Evolutionary conservation across 305 asterid genomes (phyloP).

Genomic region (Lippia alba): DNA sequence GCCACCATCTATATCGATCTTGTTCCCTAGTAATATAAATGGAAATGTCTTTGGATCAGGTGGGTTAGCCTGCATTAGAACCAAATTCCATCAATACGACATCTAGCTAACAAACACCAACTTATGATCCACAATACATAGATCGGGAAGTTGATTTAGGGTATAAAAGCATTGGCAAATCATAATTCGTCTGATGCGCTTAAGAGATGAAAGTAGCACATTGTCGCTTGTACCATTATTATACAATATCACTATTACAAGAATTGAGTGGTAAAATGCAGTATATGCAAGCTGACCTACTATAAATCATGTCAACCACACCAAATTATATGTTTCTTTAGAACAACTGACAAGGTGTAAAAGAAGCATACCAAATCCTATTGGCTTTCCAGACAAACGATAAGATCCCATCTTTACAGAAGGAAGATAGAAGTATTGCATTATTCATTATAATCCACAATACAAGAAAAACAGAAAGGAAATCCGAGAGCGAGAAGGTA

Average conservation of each 20-base stretch:
- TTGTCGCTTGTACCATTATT: background rate
- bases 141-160: conserved; percentile 9
- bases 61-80: conserved; percentile 86
- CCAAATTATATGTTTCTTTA: background rate
- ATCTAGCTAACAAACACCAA: conserved; percentile 1
- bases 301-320: conserved; percentile 12
- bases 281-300: background rate
- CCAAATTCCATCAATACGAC: conserved; percentile 32
- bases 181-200: background rate
- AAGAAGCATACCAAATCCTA: background rate
- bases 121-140: background rate
- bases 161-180: background rate
- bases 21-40: conserved; percentile 78
- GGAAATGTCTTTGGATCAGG: conserved; percentile 86
- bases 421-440: background rate
- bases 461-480: background rate
- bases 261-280: background rate
- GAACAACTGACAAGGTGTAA: conserved; percentile 2
- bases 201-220: background rate
- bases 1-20: conserved; percentile 37
- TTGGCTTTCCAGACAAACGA: conserved; percentile 8
- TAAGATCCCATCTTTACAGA: background rate
- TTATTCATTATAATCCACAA: background rate
- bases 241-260: background rate
- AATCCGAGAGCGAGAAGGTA: conserved; percentile 2